Base-by-base conservation (phyloP, 257 asterid genomes). In the Oldenlandia corymbosa region DNA sequence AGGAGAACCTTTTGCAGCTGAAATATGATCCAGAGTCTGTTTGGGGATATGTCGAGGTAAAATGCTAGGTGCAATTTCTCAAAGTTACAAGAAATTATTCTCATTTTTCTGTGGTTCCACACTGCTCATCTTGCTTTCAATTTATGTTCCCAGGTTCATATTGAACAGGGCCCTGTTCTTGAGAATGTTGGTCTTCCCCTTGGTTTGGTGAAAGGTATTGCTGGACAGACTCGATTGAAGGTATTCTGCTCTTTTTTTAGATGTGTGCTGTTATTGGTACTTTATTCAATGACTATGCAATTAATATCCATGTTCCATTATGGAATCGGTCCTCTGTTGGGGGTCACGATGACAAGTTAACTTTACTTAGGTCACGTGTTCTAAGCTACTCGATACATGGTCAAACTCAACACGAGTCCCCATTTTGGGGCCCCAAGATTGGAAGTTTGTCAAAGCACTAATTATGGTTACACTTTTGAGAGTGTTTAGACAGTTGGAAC, bases 91-190 rank as follows among this genome's bases (percentile, higher is more conserved):
- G 65, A 51, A 54, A 45, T 42, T 51, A 36, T 3, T 13, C 7
- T 58, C 5, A 27, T 1, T 12, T 0, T 23, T 74, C 41, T 54
- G 59, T n/a, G 30, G 56, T 48, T 23, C 57, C 7, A 36, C 30
- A 37, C 51, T 56, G 57, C 58, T 67, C 51, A n/a, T 62, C 59
- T 46, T 72, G 36, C 45, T 55, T 31, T 52, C 63, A 16, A 21
- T 54, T 72, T 66, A 56, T 64, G 48, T 43, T 68, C 64, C 48
- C 83, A 93, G 99, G 94, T 93, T 79, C 99, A 93, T 71, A 93
- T 93, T 76, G 99, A 93, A 68, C 96, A 87, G 68, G 99, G 99
- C 41, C 99, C 97, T 43, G 99, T 92, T 45, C 85, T 92, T 28
- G 99, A 92, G 79, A 85, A 84, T 49, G 70, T 65, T 24, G 99